Percentiles rank a stretch among this genome's conserved stretches.
phyloP scores from a whole-genome alignment of 73 alveolate genomes.

The Blepharisma stoltei region DNA sequence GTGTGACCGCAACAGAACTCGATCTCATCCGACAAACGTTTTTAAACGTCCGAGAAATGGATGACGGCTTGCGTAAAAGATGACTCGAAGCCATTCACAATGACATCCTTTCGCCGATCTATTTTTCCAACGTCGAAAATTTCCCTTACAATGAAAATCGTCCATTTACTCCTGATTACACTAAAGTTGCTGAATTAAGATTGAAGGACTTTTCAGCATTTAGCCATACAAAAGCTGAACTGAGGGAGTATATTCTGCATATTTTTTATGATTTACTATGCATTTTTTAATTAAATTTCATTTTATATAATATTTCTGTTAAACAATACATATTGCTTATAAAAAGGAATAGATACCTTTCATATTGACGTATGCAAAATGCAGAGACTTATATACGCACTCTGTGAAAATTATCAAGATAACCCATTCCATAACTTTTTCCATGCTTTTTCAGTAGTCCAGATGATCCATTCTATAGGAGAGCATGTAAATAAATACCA shows the following conservation, averaged over 20 bases:
- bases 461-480: neutral
- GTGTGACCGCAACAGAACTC: neutral
- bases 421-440: constrained; percentile 32
- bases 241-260: neutral
- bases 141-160: neutral
- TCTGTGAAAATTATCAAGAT: constrained; percentile 28
- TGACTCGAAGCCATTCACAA: constrained; percentile 18
- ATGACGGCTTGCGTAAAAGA: neutral
- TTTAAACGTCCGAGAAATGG: constrained; percentile 13
- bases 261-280: neutral
- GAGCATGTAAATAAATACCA: constrained; percentile 13
- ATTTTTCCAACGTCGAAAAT: constrained; percentile 14
- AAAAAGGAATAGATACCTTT: neutral
- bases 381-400: constrained; percentile 20
- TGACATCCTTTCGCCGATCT: constrained; percentile 19
- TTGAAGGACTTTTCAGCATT: constrained; percentile 3
- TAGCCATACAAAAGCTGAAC: constrained; percentile 9
- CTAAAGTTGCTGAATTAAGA: neutral
- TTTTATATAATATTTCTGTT: no score
- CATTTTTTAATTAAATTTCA: no score
- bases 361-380: neutral
- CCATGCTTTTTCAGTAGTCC: constrained; percentile 28
- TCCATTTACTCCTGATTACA: neutral
- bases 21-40: constrained; percentile 24
- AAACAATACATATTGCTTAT: no score